A percentile compares a stretch with the other conserved stretches of the same genome.
phyloP scores from a whole-genome alignment of 768 basidiomycete genomes.

The Pulveroboletus sp. region DNA sequence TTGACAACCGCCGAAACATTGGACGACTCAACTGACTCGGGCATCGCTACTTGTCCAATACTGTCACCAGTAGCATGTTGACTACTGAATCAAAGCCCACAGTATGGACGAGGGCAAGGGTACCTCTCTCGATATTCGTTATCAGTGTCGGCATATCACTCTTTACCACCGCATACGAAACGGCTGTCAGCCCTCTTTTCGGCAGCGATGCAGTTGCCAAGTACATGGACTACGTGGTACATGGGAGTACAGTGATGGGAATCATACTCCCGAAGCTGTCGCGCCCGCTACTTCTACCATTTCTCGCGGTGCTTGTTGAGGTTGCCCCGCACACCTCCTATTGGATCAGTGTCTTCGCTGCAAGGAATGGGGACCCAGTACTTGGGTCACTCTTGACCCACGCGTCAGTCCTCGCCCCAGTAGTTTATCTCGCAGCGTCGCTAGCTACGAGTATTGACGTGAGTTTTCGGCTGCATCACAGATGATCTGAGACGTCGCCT shows the following conservation, averaged over 20 bases:
- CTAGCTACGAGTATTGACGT: slow-evolving; percentile 41
- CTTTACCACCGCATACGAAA: slow-evolving; percentile 56
- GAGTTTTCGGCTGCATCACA: slow-evolving; percentile 15
- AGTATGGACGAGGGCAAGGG: slow-evolving; percentile 12
- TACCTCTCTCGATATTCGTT: slow-evolving; percentile 24
- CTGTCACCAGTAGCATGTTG: slow-evolving; percentile 1
- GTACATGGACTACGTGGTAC: slow-evolving; percentile 40
- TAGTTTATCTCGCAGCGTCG: slow-evolving; percentile 48
- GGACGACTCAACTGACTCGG: not conserved
- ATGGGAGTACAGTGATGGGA: slow-evolving; percentile 34
- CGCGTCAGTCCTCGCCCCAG: slow-evolving; percentile 48
- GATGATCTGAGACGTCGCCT: not conserved
- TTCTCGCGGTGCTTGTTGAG: slow-evolving; percentile 39
- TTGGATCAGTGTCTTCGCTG: slow-evolving; percentile 58
- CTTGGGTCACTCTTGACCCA: slow-evolving; percentile 61
- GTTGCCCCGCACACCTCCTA: slow-evolving; percentile 60
- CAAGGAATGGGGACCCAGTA: slow-evolving; percentile 46
- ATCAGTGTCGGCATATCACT: slow-evolving; percentile 44
- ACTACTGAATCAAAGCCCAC: slow-evolving; percentile 1
- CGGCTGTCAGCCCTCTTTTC: slow-evolving; percentile 64
- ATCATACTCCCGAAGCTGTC: slow-evolving; percentile 30
- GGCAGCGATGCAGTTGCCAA: slow-evolving; percentile 52
- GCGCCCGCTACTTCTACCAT: slow-evolving; percentile 19
- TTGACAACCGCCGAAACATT: not conserved
- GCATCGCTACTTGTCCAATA: not conserved